Conservation (phyloP, 305 asterid genomes). For the Salvia sclarea region DNA sequence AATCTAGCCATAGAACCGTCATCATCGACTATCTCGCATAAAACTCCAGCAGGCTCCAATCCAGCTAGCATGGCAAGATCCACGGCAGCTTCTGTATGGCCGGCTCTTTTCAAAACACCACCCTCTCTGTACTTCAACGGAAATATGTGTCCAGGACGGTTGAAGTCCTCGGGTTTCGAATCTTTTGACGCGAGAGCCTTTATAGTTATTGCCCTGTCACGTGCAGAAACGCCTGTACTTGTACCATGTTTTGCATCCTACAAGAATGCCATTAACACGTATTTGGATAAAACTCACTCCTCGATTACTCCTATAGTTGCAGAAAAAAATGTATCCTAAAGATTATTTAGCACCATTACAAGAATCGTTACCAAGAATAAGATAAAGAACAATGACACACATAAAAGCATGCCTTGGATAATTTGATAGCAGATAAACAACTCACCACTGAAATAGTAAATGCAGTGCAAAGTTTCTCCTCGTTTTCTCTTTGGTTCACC, state of each 20-base stretch:
- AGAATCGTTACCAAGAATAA: not conserved
- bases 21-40: conserved; percentile 94
- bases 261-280: conserved; percentile 31
- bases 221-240: conserved; percentile 94
- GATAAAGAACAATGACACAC: not conserved
- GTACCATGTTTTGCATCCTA: conserved; percentile 96
- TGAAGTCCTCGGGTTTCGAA: conserved; percentile 86
- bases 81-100: conserved; percentile 97
- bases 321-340: not conserved
- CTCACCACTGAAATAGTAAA: conserved; percentile 94
- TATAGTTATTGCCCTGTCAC: conserved; percentile 84
- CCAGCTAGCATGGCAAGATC: conserved; percentile 91
- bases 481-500: conserved; percentile 83
- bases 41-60: conserved; percentile 78
- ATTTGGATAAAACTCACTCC: not conserved
- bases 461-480: conserved; percentile 90
- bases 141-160: conserved; percentile 98
- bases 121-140: conserved; percentile 91
- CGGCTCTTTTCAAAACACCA: conserved; percentile 96
- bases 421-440: conserved; percentile 20
- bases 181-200: conserved; percentile 84
- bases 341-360: not conserved
- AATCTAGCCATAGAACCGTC: conserved; percentile 99
- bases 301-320: not conserved
- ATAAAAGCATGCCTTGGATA: not conserved